Base-by-base conservation (phyloP, 2,329 filamentous ascomycete species). In the Trichoderma endophyticum region DNA sequence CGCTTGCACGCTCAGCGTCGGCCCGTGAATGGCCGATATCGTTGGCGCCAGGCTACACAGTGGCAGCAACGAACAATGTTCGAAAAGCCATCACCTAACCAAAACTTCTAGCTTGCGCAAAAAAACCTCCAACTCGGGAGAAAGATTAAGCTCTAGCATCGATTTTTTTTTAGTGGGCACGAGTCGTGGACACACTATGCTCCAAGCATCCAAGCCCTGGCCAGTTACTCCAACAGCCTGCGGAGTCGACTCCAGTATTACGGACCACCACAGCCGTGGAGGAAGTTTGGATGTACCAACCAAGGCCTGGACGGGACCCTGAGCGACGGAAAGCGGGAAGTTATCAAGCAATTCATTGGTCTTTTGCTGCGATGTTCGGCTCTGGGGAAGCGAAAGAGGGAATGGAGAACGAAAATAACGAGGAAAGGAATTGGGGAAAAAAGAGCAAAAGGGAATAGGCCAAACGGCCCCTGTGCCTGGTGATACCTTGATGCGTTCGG, bases 21-120 rank as follows among this genome's bases (percentile, higher is more conserved):
- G 74, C 54, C 73, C 74, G 73, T 71, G 70, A 32, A 67, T 43
- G 60, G 60, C 75, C 76, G 76, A 73, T 74, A 70, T 73, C 73
- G 73, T 76, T 51, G 14, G 36, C 14, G 34, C 36, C 56, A 32
- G 21, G n/a, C 28, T 30, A 24, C 32, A 54, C 60, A 56, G 39
- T 71, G 36, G 34, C 28, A 59, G 34, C 39, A 18, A 9, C 39
- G 34, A 43, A 26, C 39, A 43, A 34, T 56, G 11, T 12, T 18
- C 8, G 36, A 43, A 26, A 48, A 48, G 36, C 14, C 39, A 61
- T 62, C 39, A 32, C 43, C 66, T 62, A 70, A 70, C 66, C 66
- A 62, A 54, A 54, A 26, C 66, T 12, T 60, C n/a, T 61, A 69
- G 66, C n/a, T 28, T 54, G 51, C 43, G 21, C 15, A n/a, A 43